Evolutionary conservation across 1,284 basidiomycete genomes (phyloP).

Genomic region (Papiliotrema fonsecae): DNA sequence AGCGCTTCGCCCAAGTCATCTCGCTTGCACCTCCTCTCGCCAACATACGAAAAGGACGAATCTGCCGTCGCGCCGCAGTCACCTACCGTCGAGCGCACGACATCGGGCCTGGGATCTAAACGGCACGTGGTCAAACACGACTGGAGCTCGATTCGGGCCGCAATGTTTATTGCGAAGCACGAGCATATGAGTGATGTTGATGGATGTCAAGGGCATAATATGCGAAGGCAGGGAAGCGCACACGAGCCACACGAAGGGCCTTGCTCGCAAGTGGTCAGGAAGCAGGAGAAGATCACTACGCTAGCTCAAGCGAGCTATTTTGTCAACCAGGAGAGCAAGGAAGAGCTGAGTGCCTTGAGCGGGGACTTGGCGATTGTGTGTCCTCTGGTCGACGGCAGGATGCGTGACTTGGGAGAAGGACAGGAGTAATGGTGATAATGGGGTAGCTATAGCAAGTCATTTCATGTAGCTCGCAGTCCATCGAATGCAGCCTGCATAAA

Average conservation of each 20-base stretch:
- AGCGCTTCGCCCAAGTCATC: conserved; percentile 7
- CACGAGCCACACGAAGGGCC: neutral
- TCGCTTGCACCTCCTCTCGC: neutral
- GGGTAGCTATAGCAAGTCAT: too few relatives aligned
- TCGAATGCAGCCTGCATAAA: too few relatives aligned
- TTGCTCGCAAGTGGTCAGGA: neutral
- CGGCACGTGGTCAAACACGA: conserved; percentile 51
- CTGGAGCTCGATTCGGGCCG: conserved; percentile 55
- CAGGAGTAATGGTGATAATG: neutral
- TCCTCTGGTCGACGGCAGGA: conserved; percentile 65
- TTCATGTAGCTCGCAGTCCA: too few relatives aligned
- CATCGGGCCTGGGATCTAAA: conserved; percentile 41
- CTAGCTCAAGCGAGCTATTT: conserved; percentile 12
- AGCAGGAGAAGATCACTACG: neutral
- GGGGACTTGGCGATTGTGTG: conserved; percentile 50
- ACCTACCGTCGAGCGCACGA: conserved; percentile 5
- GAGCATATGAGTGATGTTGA: conserved; percentile 78
- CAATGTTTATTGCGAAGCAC: conserved; percentile 57
- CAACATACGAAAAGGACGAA: conserved; percentile 1
- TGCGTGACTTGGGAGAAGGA: conserved; percentile 56
- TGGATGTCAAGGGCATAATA: conserved; percentile 48
- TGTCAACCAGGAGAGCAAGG: conserved; percentile 27
- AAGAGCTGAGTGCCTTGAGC: conserved; percentile 19
- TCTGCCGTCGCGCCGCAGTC: neutral
- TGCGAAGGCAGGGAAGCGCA: conserved; percentile 3